Percentiles rank a stretch among this genome's conserved stretches.
phyloP scores from a whole-genome alignment of 352 stramenopile genomes.

The Pythium apleroticum region DNA sequence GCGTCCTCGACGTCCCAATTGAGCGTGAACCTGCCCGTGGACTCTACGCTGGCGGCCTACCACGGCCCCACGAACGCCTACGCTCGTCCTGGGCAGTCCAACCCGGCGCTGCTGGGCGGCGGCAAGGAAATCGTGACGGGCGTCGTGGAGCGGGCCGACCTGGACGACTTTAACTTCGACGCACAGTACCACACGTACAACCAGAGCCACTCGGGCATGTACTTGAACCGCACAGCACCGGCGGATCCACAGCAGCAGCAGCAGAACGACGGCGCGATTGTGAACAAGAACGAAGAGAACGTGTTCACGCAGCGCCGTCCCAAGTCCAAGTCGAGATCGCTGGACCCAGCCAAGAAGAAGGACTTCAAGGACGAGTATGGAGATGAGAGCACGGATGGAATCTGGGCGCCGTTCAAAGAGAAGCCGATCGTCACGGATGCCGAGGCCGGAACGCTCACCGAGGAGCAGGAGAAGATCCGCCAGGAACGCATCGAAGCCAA shows the following conservation, averaged over 20 bases:
- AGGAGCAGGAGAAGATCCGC: conserved; percentile 50
- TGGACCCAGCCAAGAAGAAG: conserved; percentile 9
- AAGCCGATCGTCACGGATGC: conserved; percentile 48
- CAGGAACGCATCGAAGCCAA: conserved; percentile 60
- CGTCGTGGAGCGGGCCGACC: conserved; percentile 62
- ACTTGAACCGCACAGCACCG: conserved; percentile 18
- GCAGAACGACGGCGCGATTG: conserved; percentile 12
- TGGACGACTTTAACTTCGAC: conserved; percentile 82
- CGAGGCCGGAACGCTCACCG: conserved; percentile 49
- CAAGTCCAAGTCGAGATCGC: conserved; percentile 30
- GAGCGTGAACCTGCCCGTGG: conserved; percentile 61
- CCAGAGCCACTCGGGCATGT: conserved; percentile 35
- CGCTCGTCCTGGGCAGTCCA: conserved; percentile 25
- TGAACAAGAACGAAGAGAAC: conserved; percentile 19
- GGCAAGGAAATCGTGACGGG: conserved; percentile 79
- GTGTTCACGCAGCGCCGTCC: conserved; percentile 26
- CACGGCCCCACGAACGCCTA: conserved; percentile 41
- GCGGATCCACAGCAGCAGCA: background rate
- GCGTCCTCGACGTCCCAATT: conserved; percentile 42
- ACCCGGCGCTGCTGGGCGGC: conserved; percentile 41
- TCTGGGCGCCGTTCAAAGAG: conserved; percentile 68
- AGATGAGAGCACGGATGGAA: conserved; percentile 38
- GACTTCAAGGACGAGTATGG: conserved; percentile 43
- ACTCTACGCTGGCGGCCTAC: conserved; percentile 57
- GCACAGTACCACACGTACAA: conserved; percentile 83